A percentile compares a stretch with the other conserved stretches of the same genome.
Evolutionary conservation across 2,329 filamentous ascomycete species (phyloP).

Genomic region (Pleurostoma richardsiae): DNA sequence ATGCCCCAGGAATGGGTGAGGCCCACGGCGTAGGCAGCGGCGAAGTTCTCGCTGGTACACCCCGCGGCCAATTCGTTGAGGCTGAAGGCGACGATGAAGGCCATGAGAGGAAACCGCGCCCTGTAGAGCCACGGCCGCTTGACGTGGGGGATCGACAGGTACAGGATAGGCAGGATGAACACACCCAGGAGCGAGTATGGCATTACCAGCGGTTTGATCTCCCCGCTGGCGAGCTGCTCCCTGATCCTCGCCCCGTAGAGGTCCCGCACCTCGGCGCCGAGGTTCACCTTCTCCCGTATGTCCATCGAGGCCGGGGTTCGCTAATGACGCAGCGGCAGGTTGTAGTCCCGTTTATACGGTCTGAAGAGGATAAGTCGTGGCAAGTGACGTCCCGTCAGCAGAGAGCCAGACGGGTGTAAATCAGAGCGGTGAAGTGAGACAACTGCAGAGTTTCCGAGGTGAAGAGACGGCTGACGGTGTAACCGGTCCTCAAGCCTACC

Average conservation of each 20-base stretch:
- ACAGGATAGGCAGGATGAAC: constrained; percentile 45
- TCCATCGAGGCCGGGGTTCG: not conserved
- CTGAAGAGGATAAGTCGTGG: no score
- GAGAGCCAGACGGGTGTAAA: no score
- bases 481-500: no score
- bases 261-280: constrained; percentile 4
- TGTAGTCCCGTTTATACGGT: no score
- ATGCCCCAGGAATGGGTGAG: constrained; percentile 45
- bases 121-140: constrained; percentile 43
- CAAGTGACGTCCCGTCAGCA: no score
- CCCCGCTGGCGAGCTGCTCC: constrained; percentile 28
- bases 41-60: constrained; percentile 44
- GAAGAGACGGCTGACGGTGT: no score
- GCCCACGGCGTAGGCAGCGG: constrained; percentile 43
- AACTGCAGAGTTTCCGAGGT: no score
- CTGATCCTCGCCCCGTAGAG: constrained; percentile 13
- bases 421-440: no score
- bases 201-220: constrained; percentile 41
- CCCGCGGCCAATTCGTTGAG: constrained; percentile 31
- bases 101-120: constrained; percentile 44
- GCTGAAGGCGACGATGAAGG: constrained; percentile 36
- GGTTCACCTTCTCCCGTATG: not conserved
- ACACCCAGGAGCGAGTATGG: constrained; percentile 44
- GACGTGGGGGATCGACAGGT: constrained; percentile 51
- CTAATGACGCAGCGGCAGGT: no score